These are phyloP conservation scores for Beauveria brongniartii DNA, from an alignment of 2,329 filamentous ascomycete species.

Conservation along the genomic window DNA sequence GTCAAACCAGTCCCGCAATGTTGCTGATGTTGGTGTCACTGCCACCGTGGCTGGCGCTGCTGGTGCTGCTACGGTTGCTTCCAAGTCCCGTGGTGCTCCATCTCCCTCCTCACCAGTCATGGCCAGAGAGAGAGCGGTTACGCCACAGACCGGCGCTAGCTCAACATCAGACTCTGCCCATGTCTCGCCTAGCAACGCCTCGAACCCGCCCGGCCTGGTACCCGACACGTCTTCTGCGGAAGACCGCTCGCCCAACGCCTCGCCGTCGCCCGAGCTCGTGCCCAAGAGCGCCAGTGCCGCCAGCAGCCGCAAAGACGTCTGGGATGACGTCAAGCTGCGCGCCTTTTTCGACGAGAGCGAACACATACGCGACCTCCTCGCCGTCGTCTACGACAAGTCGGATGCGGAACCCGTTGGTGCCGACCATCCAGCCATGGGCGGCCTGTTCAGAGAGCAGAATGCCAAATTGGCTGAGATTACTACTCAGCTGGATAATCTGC, in stretches of 20 bases:
- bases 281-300: constrained; percentile 31
- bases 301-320: constrained; percentile 37
- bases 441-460: constrained; percentile 80
- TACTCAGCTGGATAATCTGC: constrained; percentile 77
- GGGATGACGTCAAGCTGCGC: constrained; percentile 80
- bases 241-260: constrained; percentile 54
- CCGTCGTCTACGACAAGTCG: constrained; percentile 88
- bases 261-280: constrained; percentile 55
- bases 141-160: constrained; percentile 18
- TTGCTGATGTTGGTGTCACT: constrained; percentile 29
- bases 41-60: not conserved
- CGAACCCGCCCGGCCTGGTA: constrained; percentile 58
- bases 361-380: constrained; percentile 81
- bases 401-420: constrained; percentile 68
- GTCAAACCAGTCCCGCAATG: not conserved
- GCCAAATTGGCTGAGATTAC: constrained; percentile 81
- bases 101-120: not conserved
- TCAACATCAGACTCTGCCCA: constrained; percentile 49
- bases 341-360: constrained; percentile 86
- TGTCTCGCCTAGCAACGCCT: constrained; percentile 29
- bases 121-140: constrained; percentile 22
- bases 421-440: constrained; percentile 78
- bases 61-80: not conserved
- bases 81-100: not conserved
- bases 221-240: constrained; percentile 66